These are phyloP conservation scores for Rugonectria rugulosa DNA, from an alignment of 2,329 filamentous ascomycete species.

Conservation along the genomic window DNA sequence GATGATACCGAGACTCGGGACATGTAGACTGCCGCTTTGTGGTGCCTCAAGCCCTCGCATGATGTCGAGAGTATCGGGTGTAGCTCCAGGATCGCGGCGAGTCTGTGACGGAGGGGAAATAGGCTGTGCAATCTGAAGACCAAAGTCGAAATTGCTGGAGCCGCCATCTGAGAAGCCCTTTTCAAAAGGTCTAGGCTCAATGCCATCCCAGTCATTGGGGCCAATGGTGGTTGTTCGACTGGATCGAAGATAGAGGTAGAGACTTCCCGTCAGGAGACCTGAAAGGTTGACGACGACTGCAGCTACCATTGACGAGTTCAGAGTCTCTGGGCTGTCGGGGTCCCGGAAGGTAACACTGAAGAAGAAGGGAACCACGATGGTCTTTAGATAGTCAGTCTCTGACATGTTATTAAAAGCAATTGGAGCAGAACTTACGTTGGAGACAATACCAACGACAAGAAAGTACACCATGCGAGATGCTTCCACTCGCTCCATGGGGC, in stretches of 20 bases:
- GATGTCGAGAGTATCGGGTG: conserved; percentile 14
- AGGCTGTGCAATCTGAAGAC: conserved; percentile 21
- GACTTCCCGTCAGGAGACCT: conserved; percentile 68
- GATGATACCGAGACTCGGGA: conserved; percentile 30
- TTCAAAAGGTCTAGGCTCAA: conserved; percentile 23
- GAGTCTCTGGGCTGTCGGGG: conserved; percentile 48
- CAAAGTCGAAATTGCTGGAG: conserved; percentile 23
- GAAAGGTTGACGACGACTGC: conserved; percentile 72
- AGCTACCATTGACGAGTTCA: conserved; percentile 67
- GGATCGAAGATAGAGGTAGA: conserved; percentile 73
- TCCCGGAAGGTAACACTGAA: conserved; percentile 60
- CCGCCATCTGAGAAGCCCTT: conserved; percentile 25
- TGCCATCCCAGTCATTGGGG: conserved; percentile 51
- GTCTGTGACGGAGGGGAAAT: conserved; percentile 7
- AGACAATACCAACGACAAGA: conserved; percentile 62
- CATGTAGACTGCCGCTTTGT: conserved; percentile 7
- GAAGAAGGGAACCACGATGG: conserved; percentile 70
- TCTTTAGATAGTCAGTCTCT: conserved; percentile 50
- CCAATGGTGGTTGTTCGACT: conserved; percentile 65
- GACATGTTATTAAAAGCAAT: too few relatives aligned
- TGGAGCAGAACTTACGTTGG: conserved; percentile 57
- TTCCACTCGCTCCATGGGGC: conserved; percentile 65
- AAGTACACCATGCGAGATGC: conserved; percentile 77
- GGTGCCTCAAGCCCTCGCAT: not conserved
- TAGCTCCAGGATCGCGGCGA: not conserved